These are phyloP conservation scores for Salpingoeca rosetta DNA, from an alignment of 78 protist species.

Conservation along the genomic window DNA sequence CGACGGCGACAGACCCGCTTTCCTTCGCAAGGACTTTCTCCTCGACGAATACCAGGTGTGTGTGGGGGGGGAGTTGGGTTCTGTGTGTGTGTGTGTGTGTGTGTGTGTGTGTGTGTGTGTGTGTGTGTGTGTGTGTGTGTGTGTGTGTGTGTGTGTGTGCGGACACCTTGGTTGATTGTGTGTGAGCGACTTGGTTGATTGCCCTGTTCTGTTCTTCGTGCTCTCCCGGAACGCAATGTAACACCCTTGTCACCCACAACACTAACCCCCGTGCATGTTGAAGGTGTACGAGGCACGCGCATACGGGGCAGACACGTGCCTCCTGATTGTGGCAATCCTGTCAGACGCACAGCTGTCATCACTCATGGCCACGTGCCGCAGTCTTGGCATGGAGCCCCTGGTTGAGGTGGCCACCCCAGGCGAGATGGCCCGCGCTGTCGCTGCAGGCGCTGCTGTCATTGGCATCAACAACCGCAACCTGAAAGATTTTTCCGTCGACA, in stretches of 20 bases:
- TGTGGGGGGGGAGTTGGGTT: no score
- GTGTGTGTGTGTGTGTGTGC: no score
- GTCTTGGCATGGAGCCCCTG: constrained; percentile 53
- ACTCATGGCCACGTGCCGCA: constrained; percentile 7
- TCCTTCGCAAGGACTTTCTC: constrained; percentile 59
- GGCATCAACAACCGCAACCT: constrained; percentile 64
- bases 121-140: no score
- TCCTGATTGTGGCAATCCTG: constrained; percentile 50
- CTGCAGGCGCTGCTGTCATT: constrained; percentile 35
- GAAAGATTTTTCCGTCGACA: constrained; percentile 14
- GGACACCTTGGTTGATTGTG: no score
- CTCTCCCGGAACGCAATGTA: no score
- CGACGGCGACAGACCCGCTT: constrained; percentile 4
- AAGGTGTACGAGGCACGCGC: constrained; percentile 40
- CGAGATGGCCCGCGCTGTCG: constrained; percentile 32
- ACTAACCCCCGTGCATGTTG: not conserved
- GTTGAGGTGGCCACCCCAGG: constrained; percentile 40
- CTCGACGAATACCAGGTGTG: constrained; percentile 36
- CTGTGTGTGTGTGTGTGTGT: no score
- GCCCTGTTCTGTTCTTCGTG: no score
- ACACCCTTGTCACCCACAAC: not conserved
- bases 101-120: no score
- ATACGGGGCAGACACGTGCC: constrained; percentile 47
- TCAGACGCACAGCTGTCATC: not conserved
- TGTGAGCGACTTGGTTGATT: no score